These are phyloP conservation scores for Plasmodium gaboni DNA, from an alignment of 169 alveolate species.

Conservation along the genomic window DNA sequence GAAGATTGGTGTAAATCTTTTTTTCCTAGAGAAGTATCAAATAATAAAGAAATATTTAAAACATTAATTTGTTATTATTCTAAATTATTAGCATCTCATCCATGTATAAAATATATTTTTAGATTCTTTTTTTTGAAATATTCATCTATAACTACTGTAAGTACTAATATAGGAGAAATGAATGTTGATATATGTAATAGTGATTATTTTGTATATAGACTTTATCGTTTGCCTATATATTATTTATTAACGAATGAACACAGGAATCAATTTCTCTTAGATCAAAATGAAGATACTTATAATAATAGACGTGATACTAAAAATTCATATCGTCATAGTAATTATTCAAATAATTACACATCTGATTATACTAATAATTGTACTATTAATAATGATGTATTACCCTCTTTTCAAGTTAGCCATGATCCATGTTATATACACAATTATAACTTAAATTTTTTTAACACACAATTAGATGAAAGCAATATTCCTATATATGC, in stretches of 20 bases:
- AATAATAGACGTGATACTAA: too few species aligned
- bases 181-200: conserved; percentile 80
- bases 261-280: conserved; percentile 2
- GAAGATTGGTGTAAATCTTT: conserved; percentile 82
- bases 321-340: background rate
- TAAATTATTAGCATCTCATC: conserved; percentile 79
- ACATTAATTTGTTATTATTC: conserved; percentile 83
- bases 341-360: background rate
- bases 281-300: background rate
- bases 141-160: conserved; percentile 81
- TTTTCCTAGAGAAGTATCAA: conserved; percentile 74
- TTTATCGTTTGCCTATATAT: conserved; percentile 79
- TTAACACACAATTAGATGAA: conserved; percentile 57
- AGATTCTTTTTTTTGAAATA: conserved; percentile 82
- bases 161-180: conserved; percentile 83
- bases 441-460: conserved; percentile 37
- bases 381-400: background rate
- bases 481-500: conserved; percentile 16
- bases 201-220: conserved; percentile 77
- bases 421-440: conserved; percentile 73
- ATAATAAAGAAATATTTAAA: conserved; percentile 79
- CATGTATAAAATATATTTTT: conserved; percentile 78
- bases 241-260: conserved; percentile 8
- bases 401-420: background rate
- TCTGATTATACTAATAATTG: too few species aligned